A percentile compares a stretch with the other conserved stretches of the same genome.
Conservation (phyloP, 192 early-diverging fungal genomes). For the Backusella parvicylindrica region DNA sequence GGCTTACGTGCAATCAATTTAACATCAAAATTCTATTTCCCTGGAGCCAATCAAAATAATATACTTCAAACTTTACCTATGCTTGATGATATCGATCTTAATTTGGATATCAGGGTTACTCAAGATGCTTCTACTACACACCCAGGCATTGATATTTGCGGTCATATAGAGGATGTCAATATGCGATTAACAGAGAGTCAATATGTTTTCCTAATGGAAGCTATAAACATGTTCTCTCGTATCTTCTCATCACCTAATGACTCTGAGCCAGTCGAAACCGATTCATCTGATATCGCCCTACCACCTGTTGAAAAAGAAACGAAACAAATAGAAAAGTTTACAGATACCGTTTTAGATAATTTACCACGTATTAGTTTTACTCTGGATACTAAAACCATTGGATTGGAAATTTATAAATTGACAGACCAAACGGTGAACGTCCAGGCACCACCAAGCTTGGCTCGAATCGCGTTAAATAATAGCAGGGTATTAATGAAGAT, state of each 20-base stretch:
- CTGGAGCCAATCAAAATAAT: conserved; percentile 36
- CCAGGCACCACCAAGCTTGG: conserved; percentile 51
- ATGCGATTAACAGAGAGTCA: conserved; percentile 80
- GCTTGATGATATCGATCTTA: conserved; percentile 81
- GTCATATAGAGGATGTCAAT: conserved; percentile 68
- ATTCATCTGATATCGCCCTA: not conserved
- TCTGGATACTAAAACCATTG: conserved; percentile 67
- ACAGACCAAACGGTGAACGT: conserved; percentile 49
- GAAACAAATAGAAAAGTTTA: not conserved
- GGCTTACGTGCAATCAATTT: conserved; percentile 57
- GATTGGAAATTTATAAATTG: conserved; percentile 74
- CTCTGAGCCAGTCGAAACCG: not conserved
- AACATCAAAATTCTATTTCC: conserved; percentile 46
- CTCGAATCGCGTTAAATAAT: conserved; percentile 46
- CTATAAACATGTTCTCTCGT: conserved; percentile 49
- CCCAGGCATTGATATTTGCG: conserved; percentile 43
- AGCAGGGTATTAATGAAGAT: conserved; percentile 53
- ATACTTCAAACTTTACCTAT: conserved; percentile 61
- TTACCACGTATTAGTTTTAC: conserved; percentile 35
- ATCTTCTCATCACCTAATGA: conserved; percentile 29
- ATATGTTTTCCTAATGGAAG: conserved; percentile 76
- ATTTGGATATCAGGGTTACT: conserved; percentile 53
- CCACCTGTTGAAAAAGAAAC: not conserved
- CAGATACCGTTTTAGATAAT: not conserved
- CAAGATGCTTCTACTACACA: conserved; percentile 31